These are phyloP conservation scores for Hyphopichia pseudoburtonii DNA, from an alignment of 1,139 yeast species.

Conservation along the genomic window DNA sequence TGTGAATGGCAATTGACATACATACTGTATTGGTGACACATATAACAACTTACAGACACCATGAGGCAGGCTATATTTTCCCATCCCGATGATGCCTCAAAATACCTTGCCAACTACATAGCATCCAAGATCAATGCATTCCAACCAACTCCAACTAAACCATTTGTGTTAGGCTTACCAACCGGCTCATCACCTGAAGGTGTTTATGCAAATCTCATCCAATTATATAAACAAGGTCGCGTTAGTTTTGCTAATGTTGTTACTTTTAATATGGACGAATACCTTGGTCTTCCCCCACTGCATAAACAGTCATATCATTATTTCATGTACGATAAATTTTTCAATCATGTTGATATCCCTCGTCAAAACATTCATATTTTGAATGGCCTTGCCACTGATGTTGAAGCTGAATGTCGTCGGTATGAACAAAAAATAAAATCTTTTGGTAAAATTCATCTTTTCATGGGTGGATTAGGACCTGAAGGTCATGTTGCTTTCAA, in stretches of 20 bases:
- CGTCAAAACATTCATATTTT: conserved; percentile 55
- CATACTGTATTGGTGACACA: too few relatives aligned
- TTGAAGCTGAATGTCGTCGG: conserved; percentile 46
- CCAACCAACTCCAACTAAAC: conserved; percentile 45
- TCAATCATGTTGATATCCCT: conserved; percentile 59
- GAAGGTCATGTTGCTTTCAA: conserved; percentile 68
- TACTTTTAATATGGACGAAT: conserved; percentile 66
- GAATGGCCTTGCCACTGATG: conserved; percentile 50
- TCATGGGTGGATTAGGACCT: conserved; percentile 64
- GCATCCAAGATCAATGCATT: conserved; percentile 45
- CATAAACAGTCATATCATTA: conserved; percentile 59
- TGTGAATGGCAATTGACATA: too few relatives aligned
- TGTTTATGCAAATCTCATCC: conserved; percentile 49
- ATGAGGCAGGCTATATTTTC: conserved; percentile 46
- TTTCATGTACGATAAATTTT: conserved; percentile 60
- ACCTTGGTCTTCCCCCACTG: conserved; percentile 49
- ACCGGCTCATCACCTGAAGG: conserved; percentile 69
- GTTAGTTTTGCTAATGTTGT: conserved; percentile 56
- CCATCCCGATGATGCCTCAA: conserved; percentile 45
- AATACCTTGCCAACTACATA: conserved; percentile 50
- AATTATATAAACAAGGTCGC: conserved; percentile 43
- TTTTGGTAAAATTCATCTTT: conserved; percentile 55
- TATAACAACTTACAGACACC: too few relatives aligned
- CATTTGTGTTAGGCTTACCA: conserved; percentile 63
- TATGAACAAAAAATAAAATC: conserved; percentile 53